Evolutionary conservation across 345 rosid genomes (phyloP), one percentile per base, ranked within the genome.

Genomic region (Gossypium raimondii): DNA sequence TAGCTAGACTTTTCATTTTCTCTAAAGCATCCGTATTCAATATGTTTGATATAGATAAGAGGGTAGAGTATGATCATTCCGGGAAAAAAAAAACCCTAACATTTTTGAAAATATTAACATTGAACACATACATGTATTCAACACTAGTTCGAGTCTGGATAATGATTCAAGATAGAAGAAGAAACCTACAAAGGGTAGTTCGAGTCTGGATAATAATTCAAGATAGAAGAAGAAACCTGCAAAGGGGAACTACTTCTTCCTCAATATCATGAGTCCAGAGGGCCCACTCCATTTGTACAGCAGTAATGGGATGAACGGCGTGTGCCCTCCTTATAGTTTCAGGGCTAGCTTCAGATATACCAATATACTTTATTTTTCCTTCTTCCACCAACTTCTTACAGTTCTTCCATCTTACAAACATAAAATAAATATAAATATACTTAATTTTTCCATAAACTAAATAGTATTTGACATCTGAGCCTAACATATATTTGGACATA

Each of bases 311-410:
- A 73, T 78, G 74, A 73, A 78, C 77, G 1, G 73, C 73, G 60
- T 73, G 73, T 47, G 80, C 80, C 29, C 80, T 73, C 51, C 61
- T 78, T n/a, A 78, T 65, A 6, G 76, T 77, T 11, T 77, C 76
- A 5, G 80, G 67, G 43, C 76, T 77, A 16, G 76, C 76, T 43
- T 73, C 80, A 11, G 69, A 78, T 59, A 73, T 29, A 0, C 80
- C 80, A 48, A 73, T 73, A 29, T 78, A 57, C 55, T 66, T 78
- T 18, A 78, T 57, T 29, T 78, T 73, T 2, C 74, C 77, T 11
- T 67, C 80, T 59, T 67, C 62, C 50, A 73, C 74, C 29, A 78
- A 53, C 62, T 78, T 73, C 61, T 73, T 78, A 3, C 7, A 78
- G 73, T 38, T 78, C 80, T 56, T 56, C 60, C 60, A 20, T 9